Percentiles rank a stretch among this genome's conserved stretches.
These are phyloP conservation scores for Hypoxylon sp. DNA, from an alignment of 2,329 filamentous ascomycete species.

Conservation along the genomic window DNA sequence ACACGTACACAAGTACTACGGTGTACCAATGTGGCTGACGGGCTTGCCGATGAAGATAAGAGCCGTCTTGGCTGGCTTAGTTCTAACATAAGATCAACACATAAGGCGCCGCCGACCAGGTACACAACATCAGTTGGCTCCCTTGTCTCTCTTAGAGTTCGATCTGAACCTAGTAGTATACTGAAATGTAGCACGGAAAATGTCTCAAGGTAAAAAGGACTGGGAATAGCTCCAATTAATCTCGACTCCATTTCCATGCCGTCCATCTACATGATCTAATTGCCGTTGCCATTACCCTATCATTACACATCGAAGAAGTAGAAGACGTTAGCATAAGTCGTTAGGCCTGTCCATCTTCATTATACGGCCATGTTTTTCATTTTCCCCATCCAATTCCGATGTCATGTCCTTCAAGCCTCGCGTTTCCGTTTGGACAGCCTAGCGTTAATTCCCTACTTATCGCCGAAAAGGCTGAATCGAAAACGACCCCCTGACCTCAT, in stretches of 20 bases:
- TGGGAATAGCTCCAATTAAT: constrained; percentile 25
- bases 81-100: constrained; percentile 1
- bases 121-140: constrained; percentile 4
- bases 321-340: constrained; percentile 40
- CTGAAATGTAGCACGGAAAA: constrained; percentile 8
- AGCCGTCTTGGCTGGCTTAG: constrained; percentile 3
- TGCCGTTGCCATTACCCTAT: constrained; percentile 36
- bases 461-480: constrained; percentile 52
- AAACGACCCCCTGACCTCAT: constrained; percentile 50
- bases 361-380: constrained; percentile 8
- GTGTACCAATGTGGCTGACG: background rate
- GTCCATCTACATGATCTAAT: constrained; percentile 36
- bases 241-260: constrained; percentile 33
- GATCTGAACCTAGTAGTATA: constrained; percentile 5
- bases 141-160: background rate
- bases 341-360: constrained; percentile 28
- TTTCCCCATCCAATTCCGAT: background rate
- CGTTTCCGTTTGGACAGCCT: background rate
- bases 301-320: constrained; percentile 31
- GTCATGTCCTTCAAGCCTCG: background rate
- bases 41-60: background rate
- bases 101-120: background rate
- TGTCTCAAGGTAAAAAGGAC: background rate
- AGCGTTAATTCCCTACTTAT: constrained; percentile 26
- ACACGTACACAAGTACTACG: background rate